Evolutionary conservation across 768 basidiomycete genomes (phyloP).

Genomic region (Holtermannia corniformis): DNA sequence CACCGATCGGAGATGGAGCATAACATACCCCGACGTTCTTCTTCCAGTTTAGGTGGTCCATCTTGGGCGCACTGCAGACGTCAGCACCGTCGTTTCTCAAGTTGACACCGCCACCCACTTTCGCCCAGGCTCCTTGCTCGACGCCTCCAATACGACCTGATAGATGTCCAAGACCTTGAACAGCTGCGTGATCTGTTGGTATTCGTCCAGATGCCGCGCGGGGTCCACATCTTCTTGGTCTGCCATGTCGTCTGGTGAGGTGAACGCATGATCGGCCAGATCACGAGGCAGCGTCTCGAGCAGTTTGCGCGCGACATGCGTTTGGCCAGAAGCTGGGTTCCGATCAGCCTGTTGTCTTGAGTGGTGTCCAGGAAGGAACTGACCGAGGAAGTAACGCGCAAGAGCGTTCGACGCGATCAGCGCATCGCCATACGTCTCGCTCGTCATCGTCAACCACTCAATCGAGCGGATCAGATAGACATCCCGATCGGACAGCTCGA

Average conservation of each 20-base stretch:
- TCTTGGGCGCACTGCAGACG: slow-evolving; percentile 26
- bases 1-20: background rate
- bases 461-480: slow-evolving; percentile 67
- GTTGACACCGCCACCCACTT: slow-evolving; percentile 13
- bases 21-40: slow-evolving; percentile 25
- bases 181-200: slow-evolving; percentile 23
- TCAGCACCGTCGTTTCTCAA: background rate
- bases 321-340: slow-evolving; percentile 59
- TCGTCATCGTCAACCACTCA: slow-evolving; percentile 81
- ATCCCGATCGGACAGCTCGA: slow-evolving; percentile 27
- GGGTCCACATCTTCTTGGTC: slow-evolving; percentile 11
- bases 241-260: background rate
- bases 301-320: slow-evolving; percentile 51
- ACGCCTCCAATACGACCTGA: slow-evolving; percentile 26
- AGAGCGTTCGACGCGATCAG: slow-evolving; percentile 81
- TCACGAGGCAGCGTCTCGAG: slow-evolving; percentile 29
- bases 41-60: slow-evolving; percentile 38
- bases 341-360: background rate
- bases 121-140: slow-evolving; percentile 21
- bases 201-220: slow-evolving; percentile 23
- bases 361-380: slow-evolving; percentile 20
- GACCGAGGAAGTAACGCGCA: slow-evolving; percentile 80
- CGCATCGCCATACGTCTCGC: slow-evolving; percentile 64
- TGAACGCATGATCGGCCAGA: slow-evolving; percentile 14
- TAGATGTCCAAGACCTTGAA: slow-evolving; percentile 30